phyloP scores from a whole-genome alignment of 495 filamentous ascomycete species.

The Barbatosphaeria neglecta region DNA sequence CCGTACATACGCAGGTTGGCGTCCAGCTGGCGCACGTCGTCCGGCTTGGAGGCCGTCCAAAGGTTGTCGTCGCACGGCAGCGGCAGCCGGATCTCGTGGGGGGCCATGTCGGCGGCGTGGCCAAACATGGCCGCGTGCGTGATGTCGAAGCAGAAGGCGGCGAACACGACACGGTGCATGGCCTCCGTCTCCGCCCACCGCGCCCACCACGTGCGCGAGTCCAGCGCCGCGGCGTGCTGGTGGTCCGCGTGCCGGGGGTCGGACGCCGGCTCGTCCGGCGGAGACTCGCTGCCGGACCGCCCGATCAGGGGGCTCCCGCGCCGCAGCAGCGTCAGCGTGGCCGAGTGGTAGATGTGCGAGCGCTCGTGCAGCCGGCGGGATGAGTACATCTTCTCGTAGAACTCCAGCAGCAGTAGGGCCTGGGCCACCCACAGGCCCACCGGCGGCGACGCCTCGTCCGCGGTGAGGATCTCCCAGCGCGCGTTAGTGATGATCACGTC shows the following conservation, averaged over 20 bases:
- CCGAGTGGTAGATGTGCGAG: slow-evolving; percentile 93
- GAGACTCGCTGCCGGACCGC: slow-evolving; percentile 76
- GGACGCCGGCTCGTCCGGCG: slow-evolving; percentile 48
- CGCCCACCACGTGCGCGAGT: slow-evolving; percentile 81
- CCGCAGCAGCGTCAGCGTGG: slow-evolving; percentile 83
- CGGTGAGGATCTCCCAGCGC: slow-evolving; percentile 76
- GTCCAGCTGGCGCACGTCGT: slow-evolving; percentile 76
- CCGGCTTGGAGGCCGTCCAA: slow-evolving; percentile 82
- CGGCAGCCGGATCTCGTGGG: slow-evolving; percentile 87
- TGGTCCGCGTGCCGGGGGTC: slow-evolving; percentile 32
- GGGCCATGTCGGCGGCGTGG: slow-evolving; percentile 90
- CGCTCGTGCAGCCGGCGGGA: slow-evolving; percentile 82
- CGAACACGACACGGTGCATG: slow-evolving; percentile 83
- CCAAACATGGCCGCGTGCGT: slow-evolving; percentile 97
- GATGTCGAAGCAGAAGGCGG: slow-evolving; percentile 88
- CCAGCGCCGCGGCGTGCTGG: slow-evolving; percentile 38
- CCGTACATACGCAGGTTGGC: slow-evolving; percentile 73
- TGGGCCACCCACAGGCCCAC: slow-evolving; percentile 94
- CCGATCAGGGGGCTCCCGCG: slow-evolving; percentile 87
- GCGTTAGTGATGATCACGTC: slow-evolving; percentile 77
- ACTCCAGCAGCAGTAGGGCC: slow-evolving; percentile 74
- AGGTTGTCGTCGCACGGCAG: slow-evolving; percentile 88
- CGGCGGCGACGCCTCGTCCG: slow-evolving; percentile 76
- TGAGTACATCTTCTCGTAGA: slow-evolving; percentile 95
- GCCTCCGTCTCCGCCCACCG: slow-evolving; percentile 93